Base-by-base conservation (phyloP, 2,329 filamentous ascomycete genomes). In the Fusarium sp. region DNA sequence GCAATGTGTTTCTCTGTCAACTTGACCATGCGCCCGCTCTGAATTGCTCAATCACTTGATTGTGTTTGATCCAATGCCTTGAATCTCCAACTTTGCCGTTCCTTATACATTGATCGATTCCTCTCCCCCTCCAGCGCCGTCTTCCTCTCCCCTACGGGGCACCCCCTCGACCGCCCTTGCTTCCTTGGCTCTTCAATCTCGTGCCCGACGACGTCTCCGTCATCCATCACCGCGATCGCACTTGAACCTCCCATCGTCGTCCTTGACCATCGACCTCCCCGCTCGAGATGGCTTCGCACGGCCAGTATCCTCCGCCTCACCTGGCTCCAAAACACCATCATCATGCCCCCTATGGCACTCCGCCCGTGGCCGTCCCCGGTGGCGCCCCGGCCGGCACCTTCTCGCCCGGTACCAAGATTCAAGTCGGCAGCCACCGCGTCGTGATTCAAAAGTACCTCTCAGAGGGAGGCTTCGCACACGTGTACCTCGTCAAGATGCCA, bases 371-470 rank as follows among this genome's bases (percentile, higher is more conserved):
- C 70, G 81, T 84, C 38, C 78, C 82, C 47, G 82, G 79, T 68
- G 76, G 84, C 50, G 87, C 88, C 63, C 91, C 94, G n/a, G 90
- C 91, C 64, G 97, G 97, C 76, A 98, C 96, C 69, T 98, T 99
- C 82, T 86, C 93, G 62, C 92, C 97, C 8, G 96, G 96, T 50
- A 99, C 97, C 73, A 98, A 98, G 88, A 97, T 99, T 79, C 95
- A 98, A 82, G 95, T 98, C 66, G 97, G 97, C 81, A 91, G 90
- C 81, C 97, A 99, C 83, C 92, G 95, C 74, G 95, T 98, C 69
- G 90, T 97, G 61, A 97, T 99, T 77, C 95, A 98, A 81, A 97
- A 96, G 83, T 99, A 99, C 84, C 92, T 99, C 58, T 98, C 97
- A 73, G 97, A 99, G 85, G 97, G 97, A 77, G 97, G 97, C 45